Evolutionary conservation across 805 yeast species (phyloP), one percentile per base, ranked within the genome.

Genomic region (Saturnispora zaruensis): DNA sequence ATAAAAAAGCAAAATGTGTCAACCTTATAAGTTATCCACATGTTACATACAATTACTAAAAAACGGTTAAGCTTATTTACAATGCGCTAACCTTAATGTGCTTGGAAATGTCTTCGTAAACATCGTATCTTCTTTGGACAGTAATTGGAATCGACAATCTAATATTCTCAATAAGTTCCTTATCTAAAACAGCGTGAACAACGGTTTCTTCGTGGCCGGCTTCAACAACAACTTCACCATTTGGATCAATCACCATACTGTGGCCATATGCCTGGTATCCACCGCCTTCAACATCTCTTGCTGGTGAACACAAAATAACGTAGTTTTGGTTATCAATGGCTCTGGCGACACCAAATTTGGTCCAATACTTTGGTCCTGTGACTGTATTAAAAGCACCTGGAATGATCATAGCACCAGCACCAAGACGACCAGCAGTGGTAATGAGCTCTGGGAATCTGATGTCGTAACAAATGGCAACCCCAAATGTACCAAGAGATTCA

Each of bases 301-400:
- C 90, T 3, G 96, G 96, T 6, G 96, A 87, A 55, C 96, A 88
- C 55, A 87, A 67, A 34, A 91, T 72, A 4, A 86, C 84, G 54
- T 78, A 85, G 14, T 79, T 64, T 63, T 84, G 84, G 60, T 83
- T 85, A 63, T 85, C 95, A 13, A 85, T 79, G 3, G 91, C 86
- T 54, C 93, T 71, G 0, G 87, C 70, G 53, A 81, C 74, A 1
- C 88, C 91, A 52, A 85, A 72, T 51, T 84, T 70, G 57, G 81
- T 84, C 95, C 95, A 85, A 63, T 82, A 91, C 65, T 82, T 68
- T 0, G 95, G 95, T 0, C 95, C 95, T 0, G 93, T 85, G 14
- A 84, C 82, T 6, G 90, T 82, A 69, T 85, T 85, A 69, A 85
- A 85, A 0, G 95, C 95, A 46, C 89, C 87, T 0, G 95, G 95